phyloP scores from a whole-genome alignment of 2,329 filamentous ascomycete species.

The Hypoxylon sp. region DNA sequence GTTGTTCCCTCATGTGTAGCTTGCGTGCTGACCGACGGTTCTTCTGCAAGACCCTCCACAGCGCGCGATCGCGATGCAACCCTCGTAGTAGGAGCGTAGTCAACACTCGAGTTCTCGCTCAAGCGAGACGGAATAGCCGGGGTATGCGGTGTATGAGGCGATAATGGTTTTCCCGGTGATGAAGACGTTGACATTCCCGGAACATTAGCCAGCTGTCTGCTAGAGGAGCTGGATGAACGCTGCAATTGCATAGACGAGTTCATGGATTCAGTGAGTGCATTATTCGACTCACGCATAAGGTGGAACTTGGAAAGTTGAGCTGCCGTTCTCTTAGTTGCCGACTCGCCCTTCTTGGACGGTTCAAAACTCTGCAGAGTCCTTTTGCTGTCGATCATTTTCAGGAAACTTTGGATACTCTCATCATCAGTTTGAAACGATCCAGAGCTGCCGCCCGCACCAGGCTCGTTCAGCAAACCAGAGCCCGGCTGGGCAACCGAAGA shows the following conservation, averaged over 20 bases:
- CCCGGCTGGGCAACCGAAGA: slow-evolving; percentile 79
- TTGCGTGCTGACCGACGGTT: slow-evolving; percentile 55
- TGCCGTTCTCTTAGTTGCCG: slow-evolving; percentile 79
- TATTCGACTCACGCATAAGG: slow-evolving; percentile 89
- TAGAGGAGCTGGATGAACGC: slow-evolving; percentile 81
- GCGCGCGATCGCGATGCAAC: slow-evolving; percentile 47
- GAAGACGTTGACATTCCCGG: slow-evolving; percentile 85
- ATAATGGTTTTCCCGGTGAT: slow-evolving; percentile 90
- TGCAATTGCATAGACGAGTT: slow-evolving; percentile 89
- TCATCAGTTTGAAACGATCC: slow-evolving; percentile 81
- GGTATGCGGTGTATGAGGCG: slow-evolving; percentile 90
- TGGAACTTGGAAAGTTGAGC: slow-evolving; percentile 89
- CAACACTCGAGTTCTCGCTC: slow-evolving; percentile 88
- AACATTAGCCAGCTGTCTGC: slow-evolving; percentile 70
- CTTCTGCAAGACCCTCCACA: slow-evolving; percentile 50
- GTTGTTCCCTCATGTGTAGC: slow-evolving; percentile 67
- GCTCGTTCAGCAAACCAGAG: slow-evolving; percentile 82
- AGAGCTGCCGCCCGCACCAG: slow-evolving; percentile 74
- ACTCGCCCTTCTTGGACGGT: slow-evolving; percentile 73
- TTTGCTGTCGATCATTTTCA: slow-evolving; percentile 88
- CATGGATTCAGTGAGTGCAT: slow-evolving; percentile 91
- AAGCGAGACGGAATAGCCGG: slow-evolving; percentile 94
- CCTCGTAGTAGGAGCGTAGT: slow-evolving; percentile 63
- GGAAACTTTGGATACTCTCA: slow-evolving; percentile 92
- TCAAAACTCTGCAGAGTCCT: slow-evolving; percentile 89